Evolutionary conservation across 345 rosid genomes (phyloP).

Genomic region (Heritiera littoralis): DNA sequence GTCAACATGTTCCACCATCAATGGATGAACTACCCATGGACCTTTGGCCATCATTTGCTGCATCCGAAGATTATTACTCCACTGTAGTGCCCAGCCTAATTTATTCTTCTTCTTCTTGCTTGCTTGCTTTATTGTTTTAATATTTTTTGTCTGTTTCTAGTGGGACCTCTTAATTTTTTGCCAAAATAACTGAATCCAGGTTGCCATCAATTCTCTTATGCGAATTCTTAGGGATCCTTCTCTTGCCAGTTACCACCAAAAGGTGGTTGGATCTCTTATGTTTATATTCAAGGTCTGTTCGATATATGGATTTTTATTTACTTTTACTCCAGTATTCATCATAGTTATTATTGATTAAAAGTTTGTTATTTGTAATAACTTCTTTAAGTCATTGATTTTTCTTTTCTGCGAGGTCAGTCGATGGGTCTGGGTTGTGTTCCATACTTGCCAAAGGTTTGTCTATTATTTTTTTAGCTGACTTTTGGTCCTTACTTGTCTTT

Average conservation of each 20-base stretch:
- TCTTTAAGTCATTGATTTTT: constrained; percentile 17
- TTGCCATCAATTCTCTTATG: constrained; percentile 96
- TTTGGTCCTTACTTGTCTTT: background rate
- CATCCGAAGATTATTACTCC: constrained; percentile 95
- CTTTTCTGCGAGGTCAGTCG: constrained; percentile 73
- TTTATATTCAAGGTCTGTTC: constrained; percentile 84
- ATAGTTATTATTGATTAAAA: constrained; percentile 11
- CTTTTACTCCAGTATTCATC: background rate
- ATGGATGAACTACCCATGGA: constrained; percentile 90
- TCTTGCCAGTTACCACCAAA: constrained; percentile 91
- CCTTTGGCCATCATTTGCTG: constrained; percentile 89
- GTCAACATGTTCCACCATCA: constrained; percentile 77
- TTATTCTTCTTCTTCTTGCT: constrained; percentile 4
- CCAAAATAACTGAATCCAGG: constrained; percentile 46
- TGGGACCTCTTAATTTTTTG: background rate
- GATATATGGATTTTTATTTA: constrained; percentile 2
- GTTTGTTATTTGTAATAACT: background rate
- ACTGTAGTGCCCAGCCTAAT: constrained; percentile 53
- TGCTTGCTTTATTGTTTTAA: constrained; percentile 23
- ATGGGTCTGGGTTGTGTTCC: constrained; percentile 99
- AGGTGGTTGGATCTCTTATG: constrained; percentile 97
- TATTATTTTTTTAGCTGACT: constrained; percentile 18
- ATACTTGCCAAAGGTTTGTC: constrained; percentile 89
- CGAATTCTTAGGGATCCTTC: constrained; percentile 97
- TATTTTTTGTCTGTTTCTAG: constrained; percentile 12